Base-by-base conservation (phyloP, 1,139 yeast species). In the Trichomonascaceae sp. region DNA sequence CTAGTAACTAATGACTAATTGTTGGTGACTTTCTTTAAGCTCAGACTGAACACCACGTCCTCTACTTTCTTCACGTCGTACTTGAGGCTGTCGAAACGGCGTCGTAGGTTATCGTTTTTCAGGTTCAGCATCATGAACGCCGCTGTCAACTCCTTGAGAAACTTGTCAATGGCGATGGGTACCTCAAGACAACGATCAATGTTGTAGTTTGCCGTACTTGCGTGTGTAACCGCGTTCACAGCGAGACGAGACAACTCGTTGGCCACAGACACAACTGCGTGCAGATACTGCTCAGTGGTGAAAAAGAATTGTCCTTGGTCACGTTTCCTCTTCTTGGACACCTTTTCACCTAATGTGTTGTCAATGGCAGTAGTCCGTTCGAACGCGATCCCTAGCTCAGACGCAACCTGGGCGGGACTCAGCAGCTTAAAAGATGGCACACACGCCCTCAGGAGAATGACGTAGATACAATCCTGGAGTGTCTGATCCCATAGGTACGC, bases 61-160 rank as follows among this genome's bases (percentile, higher is more conserved):
- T 56, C 61, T 13, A 54, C 53, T 35, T 52, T 53, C 38, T 56
- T 56, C 23, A 54, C 54, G 28, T 56, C 58, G 34, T 56, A 56
- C 37, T 56, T 56, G 34, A 56, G 40, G 6, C 51, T 38, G 36
- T 56, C 61, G 14, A 43, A 44, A 5, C 57, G 46, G 23, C 59
- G 37, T 26, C 61, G 41, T 35, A 56, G 42, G 17, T 44, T 38
- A 33, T 56, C 61, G 28, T 56, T 56, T 36, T 54, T 55, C 34
- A 56, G 38, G 33, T 56, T 54, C 28, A 56, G 41, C 17, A 47
- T 40, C 43, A 48, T 39, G 32, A 55, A 52, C 1, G 54, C 55
- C 5, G 53, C 42, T 30, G 54, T 59, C 8, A 54, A 34, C 17
- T 52, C 48, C 33, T 54, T 51, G 31, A 55, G 36, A 33, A 54